Conservation (phyloP, 805 yeast species). For the Yarrowia sp. region DNA sequence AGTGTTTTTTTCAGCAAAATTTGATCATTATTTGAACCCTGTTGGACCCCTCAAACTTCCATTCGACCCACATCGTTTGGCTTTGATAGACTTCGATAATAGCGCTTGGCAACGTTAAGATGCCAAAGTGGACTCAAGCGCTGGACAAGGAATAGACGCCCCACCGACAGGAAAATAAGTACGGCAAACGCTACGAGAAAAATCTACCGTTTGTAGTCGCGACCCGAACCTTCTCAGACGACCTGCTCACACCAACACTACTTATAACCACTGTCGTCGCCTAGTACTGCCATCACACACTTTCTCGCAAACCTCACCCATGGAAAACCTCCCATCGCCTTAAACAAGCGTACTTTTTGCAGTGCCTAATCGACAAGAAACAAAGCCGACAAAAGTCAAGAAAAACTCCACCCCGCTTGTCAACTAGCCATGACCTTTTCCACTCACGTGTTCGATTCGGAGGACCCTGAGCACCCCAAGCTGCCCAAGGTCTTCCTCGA, state of each 20-base stretch:
- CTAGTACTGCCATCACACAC: neutral
- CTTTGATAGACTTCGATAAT: slow-evolving; percentile 29
- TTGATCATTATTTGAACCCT: neutral
- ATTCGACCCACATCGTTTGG: neutral
- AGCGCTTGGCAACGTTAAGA: slow-evolving; percentile 36
- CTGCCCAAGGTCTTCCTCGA: slow-evolving; percentile 41
- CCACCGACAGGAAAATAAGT: neutral
- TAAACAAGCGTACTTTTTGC: slow-evolving; percentile 29
- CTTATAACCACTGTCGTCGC: slow-evolving; percentile 6
- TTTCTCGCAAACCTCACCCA: slow-evolving; percentile 2
- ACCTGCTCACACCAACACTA: neutral
- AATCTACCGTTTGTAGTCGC: neutral
- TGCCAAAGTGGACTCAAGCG: neutral
- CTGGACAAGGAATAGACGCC: slow-evolving; percentile 6
- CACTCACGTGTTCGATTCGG: slow-evolving; percentile 43
- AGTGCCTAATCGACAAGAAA: slow-evolving; percentile 33
- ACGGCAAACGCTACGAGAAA: neutral
- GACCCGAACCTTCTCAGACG: neutral
- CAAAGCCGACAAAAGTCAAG: slow-evolving; percentile 8
- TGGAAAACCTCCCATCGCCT: slow-evolving; percentile 33
- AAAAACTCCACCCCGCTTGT: no score
- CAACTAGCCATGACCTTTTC: slow-evolving; percentile 39
- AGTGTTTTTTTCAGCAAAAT: neutral
- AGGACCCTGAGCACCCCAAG: slow-evolving; percentile 43
- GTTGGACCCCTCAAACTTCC: neutral